These are phyloP conservation scores for Amylocarpus encephaloides DNA, from an alignment of 2,329 filamentous ascomycete species.

Conservation along the genomic window DNA sequence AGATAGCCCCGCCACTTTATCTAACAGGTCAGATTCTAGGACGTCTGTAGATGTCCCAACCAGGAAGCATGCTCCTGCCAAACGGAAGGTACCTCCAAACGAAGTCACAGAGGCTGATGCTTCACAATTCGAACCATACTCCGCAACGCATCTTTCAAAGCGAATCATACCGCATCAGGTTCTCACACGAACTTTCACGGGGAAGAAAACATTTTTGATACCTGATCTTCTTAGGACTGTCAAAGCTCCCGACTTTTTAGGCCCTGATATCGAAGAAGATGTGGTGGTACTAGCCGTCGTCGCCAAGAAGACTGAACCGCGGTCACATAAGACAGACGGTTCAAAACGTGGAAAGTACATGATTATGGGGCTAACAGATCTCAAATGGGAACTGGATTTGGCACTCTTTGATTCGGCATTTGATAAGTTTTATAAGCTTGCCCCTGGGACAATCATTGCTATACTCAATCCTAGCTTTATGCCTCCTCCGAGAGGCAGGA, in stretches of 20 bases:
- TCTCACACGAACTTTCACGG: slow-evolving; percentile 68
- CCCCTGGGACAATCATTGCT: slow-evolving; percentile 82
- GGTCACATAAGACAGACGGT: slow-evolving; percentile 46
- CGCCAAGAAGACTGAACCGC: slow-evolving; percentile 80
- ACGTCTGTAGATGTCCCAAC: slow-evolving; percentile 8
- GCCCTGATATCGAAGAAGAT: slow-evolving; percentile 79
- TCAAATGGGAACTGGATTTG: slow-evolving; percentile 85
- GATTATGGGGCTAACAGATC: slow-evolving; percentile 79
- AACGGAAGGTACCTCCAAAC: slow-evolving; percentile 26
- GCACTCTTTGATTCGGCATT: slow-evolving; percentile 91
- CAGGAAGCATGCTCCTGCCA: slow-evolving; percentile 6
- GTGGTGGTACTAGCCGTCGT: slow-evolving; percentile 85
- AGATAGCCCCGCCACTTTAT: slow-evolving; percentile 5
- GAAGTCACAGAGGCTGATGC: slow-evolving; percentile 42
- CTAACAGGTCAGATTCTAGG: slow-evolving; percentile 20
- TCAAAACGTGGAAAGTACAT: slow-evolving; percentile 75
- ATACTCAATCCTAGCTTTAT: slow-evolving; percentile 89
- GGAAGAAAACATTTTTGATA: slow-evolving; percentile 70
- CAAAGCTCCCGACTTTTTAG: slow-evolving; percentile 74
- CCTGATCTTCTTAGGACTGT: slow-evolving; percentile 76
- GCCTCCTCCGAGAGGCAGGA: slow-evolving; percentile 69
- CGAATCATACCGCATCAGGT: slow-evolving; percentile 77
- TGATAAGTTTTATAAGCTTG: slow-evolving; percentile 89
- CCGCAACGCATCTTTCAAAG: slow-evolving; percentile 74
- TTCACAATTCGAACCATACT: slow-evolving; percentile 78